Percentiles rank a stretch among this genome's conserved stretches.
phyloP scores from a whole-genome alignment of 495 filamentous ascomycete genomes.

The Xylaria castorea region DNA sequence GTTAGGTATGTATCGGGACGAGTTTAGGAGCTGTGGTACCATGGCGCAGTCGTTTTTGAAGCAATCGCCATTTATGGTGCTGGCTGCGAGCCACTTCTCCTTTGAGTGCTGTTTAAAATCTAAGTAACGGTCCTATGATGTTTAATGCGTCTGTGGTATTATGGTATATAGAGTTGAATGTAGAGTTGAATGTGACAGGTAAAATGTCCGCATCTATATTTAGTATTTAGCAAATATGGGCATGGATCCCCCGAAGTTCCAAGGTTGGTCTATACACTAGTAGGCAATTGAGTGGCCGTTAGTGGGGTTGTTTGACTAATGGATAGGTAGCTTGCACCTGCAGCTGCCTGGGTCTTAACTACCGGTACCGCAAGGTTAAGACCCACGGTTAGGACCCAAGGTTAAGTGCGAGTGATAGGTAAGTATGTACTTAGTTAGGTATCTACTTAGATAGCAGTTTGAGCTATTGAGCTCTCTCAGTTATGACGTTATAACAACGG shows the following conservation, averaged over 20 bases:
- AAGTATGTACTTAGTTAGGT: neutral
- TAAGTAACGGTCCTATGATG: neutral
- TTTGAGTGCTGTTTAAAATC: neutral
- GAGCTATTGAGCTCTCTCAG: neutral
- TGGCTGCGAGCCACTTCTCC: neutral
- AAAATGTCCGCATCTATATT: neutral
- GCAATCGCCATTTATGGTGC: neutral
- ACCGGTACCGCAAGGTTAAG: too few relatives aligned
- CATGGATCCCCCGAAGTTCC: too few relatives aligned
- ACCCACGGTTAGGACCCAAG: too few relatives aligned
- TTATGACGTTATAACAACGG: conserved; percentile 22
- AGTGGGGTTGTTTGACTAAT: conserved; percentile 6
- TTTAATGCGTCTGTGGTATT: neutral
- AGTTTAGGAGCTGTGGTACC: neutral
- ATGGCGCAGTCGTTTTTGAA: neutral
- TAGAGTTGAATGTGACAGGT: neutral
- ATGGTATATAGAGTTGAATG: neutral
- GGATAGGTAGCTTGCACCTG: neutral
- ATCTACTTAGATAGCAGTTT: neutral
- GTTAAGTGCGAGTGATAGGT: neutral
- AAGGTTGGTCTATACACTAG: too few relatives aligned
- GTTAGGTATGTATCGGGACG: neutral
- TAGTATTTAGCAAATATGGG: neutral
- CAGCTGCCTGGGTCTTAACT: too few relatives aligned
- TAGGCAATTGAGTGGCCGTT: neutral